Percentiles rank a stretch among this genome's conserved stretches.
Conservation (phyloP, 208 protist genomes). For the Phytomonas francai region DNA sequence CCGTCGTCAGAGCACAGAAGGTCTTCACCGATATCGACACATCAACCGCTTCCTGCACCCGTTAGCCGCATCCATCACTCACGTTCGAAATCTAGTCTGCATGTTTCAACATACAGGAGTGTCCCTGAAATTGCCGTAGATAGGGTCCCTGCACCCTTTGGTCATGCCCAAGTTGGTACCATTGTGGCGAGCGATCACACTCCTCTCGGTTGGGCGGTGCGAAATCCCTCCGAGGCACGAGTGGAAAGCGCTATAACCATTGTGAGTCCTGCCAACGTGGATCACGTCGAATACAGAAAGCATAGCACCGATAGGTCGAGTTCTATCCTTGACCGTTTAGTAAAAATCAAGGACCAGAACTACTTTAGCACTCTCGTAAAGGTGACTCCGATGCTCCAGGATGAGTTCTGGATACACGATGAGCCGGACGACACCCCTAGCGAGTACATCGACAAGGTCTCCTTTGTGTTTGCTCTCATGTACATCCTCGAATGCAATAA, state of each 20-base stretch:
- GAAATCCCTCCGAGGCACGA: constrained; percentile 20
- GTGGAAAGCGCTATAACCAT: constrained; percentile 27
- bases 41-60: not conserved
- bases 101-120: not conserved
- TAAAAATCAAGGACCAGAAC: constrained; percentile 81
- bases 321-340: constrained; percentile 77
- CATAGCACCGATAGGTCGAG: constrained; percentile 45
- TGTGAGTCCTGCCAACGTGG: constrained; percentile 51
- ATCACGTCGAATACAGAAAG: constrained; percentile 64
- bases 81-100: not conserved
- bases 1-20: not conserved
- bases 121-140: not conserved
- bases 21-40: not conserved
- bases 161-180: not conserved
- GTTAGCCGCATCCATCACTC: not conserved
- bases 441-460: constrained; percentile 12
- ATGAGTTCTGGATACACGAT: constrained; percentile 52
- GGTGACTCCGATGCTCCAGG: constrained; percentile 53
- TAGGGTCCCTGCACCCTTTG: not conserved
- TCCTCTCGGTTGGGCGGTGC: constrained; percentile 15
- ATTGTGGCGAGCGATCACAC: constrained; percentile 14
- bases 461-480: constrained; percentile 66
- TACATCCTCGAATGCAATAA: constrained; percentile 57
- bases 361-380: constrained; percentile 78
- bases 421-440: constrained; percentile 20